phyloP scores from a whole-genome alignment of 352 stramenopile species.

The Globisporangium splendens region DNA sequence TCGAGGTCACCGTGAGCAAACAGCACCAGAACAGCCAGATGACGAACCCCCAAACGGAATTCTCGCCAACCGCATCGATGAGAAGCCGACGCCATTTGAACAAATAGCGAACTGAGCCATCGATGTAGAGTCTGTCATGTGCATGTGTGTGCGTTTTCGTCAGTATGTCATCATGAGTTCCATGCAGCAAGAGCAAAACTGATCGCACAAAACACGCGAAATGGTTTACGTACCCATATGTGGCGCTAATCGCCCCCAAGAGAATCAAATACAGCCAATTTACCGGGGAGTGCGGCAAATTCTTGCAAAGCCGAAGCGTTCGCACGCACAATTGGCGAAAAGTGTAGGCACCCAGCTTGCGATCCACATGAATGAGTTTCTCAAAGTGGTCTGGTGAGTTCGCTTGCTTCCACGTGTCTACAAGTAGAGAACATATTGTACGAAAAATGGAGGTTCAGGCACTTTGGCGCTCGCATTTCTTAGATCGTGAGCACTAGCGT shows the following conservation, averaged over 20 bases:
- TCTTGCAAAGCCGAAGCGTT: conserved; percentile 63
- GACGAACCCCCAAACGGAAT: conserved; percentile 60
- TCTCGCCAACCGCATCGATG: conserved; percentile 49
- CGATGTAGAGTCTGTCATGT: conserved; percentile 46
- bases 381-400: conserved; percentile 68
- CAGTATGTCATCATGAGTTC: too few species aligned
- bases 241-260: conserved; percentile 47
- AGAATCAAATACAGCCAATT: conserved; percentile 77
- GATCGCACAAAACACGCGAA: too few species aligned
- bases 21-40: conserved; percentile 70
- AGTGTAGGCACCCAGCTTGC: conserved; percentile 41
- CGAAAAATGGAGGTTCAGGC: neutral
- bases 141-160: neutral
- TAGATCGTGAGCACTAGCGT: neutral
- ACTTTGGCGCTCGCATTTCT: neutral
- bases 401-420: conserved; percentile 71
- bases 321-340: conserved; percentile 53
- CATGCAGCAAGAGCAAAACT: too few species aligned
- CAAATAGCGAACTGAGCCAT: conserved; percentile 63
- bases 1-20: conserved; percentile 43
- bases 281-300: conserved; percentile 77
- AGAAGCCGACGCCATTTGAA: conserved; percentile 54
- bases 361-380: conserved; percentile 45
- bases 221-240: conserved; percentile 48
- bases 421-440: neutral